phyloP scores from a whole-genome alignment of 2,329 filamentous ascomycete genomes.

The Calonectria fujianensis region DNA sequence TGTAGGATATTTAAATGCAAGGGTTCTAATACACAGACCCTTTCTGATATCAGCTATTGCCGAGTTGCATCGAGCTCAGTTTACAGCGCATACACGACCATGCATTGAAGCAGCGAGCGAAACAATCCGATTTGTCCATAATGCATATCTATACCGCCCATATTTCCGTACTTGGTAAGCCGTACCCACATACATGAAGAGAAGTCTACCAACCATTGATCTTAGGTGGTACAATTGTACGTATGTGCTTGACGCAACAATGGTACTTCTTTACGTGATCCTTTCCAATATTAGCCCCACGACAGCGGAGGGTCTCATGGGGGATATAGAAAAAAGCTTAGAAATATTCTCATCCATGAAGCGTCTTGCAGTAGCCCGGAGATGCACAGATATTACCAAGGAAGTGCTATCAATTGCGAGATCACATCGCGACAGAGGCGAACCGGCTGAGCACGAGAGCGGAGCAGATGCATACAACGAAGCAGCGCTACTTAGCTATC shows the following conservation, averaged over 20 bases:
- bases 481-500: conserved; percentile 22
- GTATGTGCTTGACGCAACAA: conserved; percentile 37
- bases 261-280: conserved; percentile 39
- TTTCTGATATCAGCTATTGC: conserved; percentile 30
- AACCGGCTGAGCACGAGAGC: neutral
- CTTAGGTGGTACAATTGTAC: conserved; percentile 42
- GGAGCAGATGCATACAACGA: conserved; percentile 22
- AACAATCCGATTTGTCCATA: conserved; percentile 36
- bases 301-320: conserved; percentile 13
- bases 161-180: conserved; percentile 39
- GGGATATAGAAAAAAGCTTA: conserved; percentile 37
- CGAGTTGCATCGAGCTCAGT: conserved; percentile 14
- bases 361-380: conserved; percentile 33
- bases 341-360: conserved; percentile 39
- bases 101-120: conserved; percentile 39
- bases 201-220: neutral
- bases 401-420: conserved; percentile 29
- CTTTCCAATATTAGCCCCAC: conserved; percentile 27
- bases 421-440: conserved; percentile 23
- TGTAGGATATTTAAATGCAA: conserved; percentile 33
- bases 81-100: conserved; percentile 21
- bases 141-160: conserved; percentile 37
- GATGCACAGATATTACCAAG: conserved; percentile 35
- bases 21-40: conserved; percentile 34
- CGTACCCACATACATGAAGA: neutral